These are phyloP conservation scores for Cladosporium austrohemisphaericum DNA, from an alignment of 2,329 filamentous ascomycete species.

Conservation along the genomic window DNA sequence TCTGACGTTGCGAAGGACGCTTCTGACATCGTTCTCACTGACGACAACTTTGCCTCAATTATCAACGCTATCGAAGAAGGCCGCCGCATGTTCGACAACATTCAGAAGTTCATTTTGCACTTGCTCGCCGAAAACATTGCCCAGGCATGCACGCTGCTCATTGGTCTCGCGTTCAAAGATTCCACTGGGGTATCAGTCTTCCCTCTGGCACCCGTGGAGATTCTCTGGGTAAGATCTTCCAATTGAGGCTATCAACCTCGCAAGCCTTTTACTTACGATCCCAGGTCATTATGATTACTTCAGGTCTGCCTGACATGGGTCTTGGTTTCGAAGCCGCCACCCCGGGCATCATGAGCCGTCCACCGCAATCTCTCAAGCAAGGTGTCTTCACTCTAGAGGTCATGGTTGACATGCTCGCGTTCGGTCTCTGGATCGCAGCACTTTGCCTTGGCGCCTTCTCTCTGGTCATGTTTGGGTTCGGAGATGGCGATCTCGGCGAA, in stretches of 20 bases:
- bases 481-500: slow-evolving; percentile 47
- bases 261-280: background rate
- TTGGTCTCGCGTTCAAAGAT: slow-evolving; percentile 77
- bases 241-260: background rate
- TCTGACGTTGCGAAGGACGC: slow-evolving; percentile 84
- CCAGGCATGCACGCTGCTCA: slow-evolving; percentile 73
- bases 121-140: slow-evolving; percentile 77
- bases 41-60: slow-evolving; percentile 85
- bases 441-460: slow-evolving; percentile 63
- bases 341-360: slow-evolving; percentile 72
- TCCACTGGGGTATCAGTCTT: slow-evolving; percentile 68
- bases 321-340: slow-evolving; percentile 75
- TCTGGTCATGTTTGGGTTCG: slow-evolving; percentile 62
- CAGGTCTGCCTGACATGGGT: slow-evolving; percentile 81
- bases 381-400: slow-evolving; percentile 78
- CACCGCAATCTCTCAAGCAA: slow-evolving; percentile 64
- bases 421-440: slow-evolving; percentile 72
- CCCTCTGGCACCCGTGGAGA: slow-evolving; percentile 75
- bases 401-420: slow-evolving; percentile 73
- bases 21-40: slow-evolving; percentile 76
- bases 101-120: slow-evolving; percentile 80
- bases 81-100: slow-evolving; percentile 79
- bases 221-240: slow-evolving; percentile 58
- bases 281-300: slow-evolving; percentile 86
- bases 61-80: slow-evolving; percentile 78